Conservation (phyloP, 371 early-diverging fungal genomes). For the Choanephora cucurbitarum region DNA sequence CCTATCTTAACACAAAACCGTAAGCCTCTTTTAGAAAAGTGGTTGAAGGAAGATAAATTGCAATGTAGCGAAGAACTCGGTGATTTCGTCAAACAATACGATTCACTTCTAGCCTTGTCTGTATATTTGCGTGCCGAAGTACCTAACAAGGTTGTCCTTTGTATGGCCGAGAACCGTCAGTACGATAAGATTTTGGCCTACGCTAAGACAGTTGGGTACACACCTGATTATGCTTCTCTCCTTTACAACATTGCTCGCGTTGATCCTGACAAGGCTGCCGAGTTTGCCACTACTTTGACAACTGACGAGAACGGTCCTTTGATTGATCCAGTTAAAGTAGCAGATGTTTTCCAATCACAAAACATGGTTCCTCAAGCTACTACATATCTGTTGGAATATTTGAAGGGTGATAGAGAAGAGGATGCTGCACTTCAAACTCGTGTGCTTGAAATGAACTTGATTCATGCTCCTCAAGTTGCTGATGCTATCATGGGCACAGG, state of each 20-base stretch:
- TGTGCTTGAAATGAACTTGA: conserved; percentile 95
- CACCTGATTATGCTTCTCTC: conserved; percentile 89
- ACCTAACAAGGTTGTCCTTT: conserved; percentile 89
- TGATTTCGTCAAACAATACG: conserved; percentile 93
- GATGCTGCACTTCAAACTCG: conserved; percentile 93
- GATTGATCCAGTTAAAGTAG: conserved; percentile 84
- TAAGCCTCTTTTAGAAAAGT: conserved; percentile 94
- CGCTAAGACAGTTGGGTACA: conserved; percentile 91
- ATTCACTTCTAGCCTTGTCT: conserved; percentile 88
- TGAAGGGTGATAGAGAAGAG: conserved; percentile 89
- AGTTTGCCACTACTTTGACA: conserved; percentile 87
- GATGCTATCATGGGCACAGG: conserved; percentile 96
- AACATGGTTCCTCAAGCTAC: conserved; percentile 97
- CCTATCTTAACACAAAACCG: conserved; percentile 92
- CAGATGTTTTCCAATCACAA: conserved; percentile 90
- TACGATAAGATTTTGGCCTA: conserved; percentile 95
- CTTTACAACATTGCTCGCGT: conserved; percentile 88
- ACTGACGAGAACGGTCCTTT: conserved; percentile 86
- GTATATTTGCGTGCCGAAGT: conserved; percentile 94
- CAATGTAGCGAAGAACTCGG: conserved; percentile 98
- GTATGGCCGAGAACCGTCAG: conserved; percentile 96
- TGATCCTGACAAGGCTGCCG: conserved; percentile 92
- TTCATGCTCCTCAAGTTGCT: conserved; percentile 97
- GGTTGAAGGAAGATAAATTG: conserved; percentile 98
- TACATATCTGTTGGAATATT: conserved; percentile 92